Evolutionary conservation across 164 flowering plant species (phyloP).

Genomic region (Macadamia tetraphylla): DNA sequence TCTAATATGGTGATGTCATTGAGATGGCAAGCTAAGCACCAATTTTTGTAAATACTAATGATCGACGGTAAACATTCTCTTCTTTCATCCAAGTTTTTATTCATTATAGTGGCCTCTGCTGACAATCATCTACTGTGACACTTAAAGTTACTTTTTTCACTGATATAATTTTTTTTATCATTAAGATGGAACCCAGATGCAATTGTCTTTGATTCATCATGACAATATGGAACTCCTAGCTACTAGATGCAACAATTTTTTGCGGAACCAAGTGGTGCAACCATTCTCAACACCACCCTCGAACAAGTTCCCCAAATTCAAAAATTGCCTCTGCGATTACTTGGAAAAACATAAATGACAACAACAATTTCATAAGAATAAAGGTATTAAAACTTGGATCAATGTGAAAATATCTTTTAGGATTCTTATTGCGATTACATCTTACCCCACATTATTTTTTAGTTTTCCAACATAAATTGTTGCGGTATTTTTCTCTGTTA

Average conservation of each 20-base stretch:
- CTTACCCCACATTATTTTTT: not conserved
- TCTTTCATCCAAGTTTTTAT: not conserved
- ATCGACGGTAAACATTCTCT: conserved; percentile 49
- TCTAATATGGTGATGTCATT: conserved; percentile 71
- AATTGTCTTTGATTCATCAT: conserved; percentile 73
- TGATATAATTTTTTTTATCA: conserved; percentile 5
- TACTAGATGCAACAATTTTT: conserved; percentile 83
- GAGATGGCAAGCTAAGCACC: conserved; percentile 97
- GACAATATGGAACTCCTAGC: conserved; percentile 83
- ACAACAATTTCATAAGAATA: conserved; percentile 40
- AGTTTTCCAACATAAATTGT: not conserved
- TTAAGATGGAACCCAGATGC: conserved; percentile 93
- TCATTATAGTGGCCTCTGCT: not conserved
- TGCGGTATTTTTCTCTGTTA: too few species aligned
- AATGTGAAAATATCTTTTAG: not conserved
- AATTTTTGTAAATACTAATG: conserved; percentile 73
- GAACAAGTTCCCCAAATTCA: conserved; percentile 36
- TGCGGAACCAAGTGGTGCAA: conserved; percentile 76
- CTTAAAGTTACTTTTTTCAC: not conserved
- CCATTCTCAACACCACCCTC: conserved; percentile 47
- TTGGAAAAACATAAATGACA: conserved; percentile 38
- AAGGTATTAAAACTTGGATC: conserved; percentile 40
- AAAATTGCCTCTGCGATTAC: conserved; percentile 68
- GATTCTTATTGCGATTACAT: not conserved
- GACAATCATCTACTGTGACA: not conserved